Base-by-base conservation (phyloP, 2,329 filamentous ascomycete species). In the Fusarium sp. region DNA sequence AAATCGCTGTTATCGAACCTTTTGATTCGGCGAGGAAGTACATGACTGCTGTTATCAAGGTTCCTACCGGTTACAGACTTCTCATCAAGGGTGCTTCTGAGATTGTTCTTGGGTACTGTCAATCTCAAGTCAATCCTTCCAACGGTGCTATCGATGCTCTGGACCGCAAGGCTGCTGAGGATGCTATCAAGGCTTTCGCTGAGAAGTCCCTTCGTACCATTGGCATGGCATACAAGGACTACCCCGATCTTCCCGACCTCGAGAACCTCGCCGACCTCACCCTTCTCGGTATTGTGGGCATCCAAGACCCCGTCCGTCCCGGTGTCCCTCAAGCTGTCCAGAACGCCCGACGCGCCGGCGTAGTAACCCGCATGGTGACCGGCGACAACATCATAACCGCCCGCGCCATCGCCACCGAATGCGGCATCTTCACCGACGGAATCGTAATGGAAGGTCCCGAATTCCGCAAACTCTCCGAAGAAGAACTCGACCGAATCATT, bases 291-390 rank as follows among this genome's bases (percentile, higher is more conserved):
- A 85, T 58, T 83, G 89, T 64, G 89, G 92, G 92, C 74, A 94
- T 95, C 62, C 92, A 94, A 75, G 92, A 95, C 77, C 92, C 92
- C 32, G 86, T 94, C 11, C 91, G 92, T 62, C 85, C 87, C 0
- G 92, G 92, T 67, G 92, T 94, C 13, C 84, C 85, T 1, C 87
- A 93, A 52, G 92, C 92, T 15, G 92, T 95, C 16, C 83, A 83
- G 62, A 85, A 90, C 58, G 94, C 92, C 75, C 91, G 94, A 75
- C 85, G 87, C 57, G 92, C 92, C 6, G 92, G 92, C 62, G 92
- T 95, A 7, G 87, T 91, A 63, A 92, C 94, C 12, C 91, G 92
- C 72, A 95, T 95, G 92, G 92, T 95, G 2, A 95, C 92, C 3
- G 92, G 92, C 67, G 92, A 95, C 81, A 94, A 95, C 80, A 88